Conservation (phyloP, 208 protist species). For the Crithidia sp. region DNA sequence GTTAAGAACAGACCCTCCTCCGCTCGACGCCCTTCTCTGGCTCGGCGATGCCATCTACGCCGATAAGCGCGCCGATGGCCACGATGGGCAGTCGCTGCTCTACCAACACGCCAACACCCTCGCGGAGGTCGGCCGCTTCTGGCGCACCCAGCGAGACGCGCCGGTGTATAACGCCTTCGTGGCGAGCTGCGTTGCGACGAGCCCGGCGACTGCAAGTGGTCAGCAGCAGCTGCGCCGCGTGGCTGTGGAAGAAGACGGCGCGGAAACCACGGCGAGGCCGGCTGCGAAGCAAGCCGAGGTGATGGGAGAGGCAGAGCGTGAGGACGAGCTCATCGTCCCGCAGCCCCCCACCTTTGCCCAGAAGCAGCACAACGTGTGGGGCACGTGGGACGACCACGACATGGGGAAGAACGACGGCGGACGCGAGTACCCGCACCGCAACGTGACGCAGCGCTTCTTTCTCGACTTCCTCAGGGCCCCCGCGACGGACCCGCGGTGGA, state of each 20-base stretch:
- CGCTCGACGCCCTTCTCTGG: conserved; percentile 78
- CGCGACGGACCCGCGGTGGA: conserved; percentile 40
- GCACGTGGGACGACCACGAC: conserved; percentile 92
- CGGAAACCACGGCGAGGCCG: neutral
- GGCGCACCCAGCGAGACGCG: conserved; percentile 53
- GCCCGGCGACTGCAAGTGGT: neutral
- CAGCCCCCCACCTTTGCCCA: neutral
- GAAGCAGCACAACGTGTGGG: conserved; percentile 43
- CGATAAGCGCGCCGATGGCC: conserved; percentile 51
- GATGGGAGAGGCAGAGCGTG: neutral
- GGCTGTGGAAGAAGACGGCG: neutral
- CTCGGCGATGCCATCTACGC: conserved; percentile 88
- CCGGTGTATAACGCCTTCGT: conserved; percentile 69
- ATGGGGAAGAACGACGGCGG: conserved; percentile 89
- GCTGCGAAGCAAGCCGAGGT: neutral
- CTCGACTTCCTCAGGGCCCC: conserved; percentile 81
- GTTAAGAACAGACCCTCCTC: conserved; percentile 2
- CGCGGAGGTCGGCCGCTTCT: conserved; percentile 58
- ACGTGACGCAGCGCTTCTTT: conserved; percentile 66
- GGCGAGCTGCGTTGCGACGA: conserved; percentile 43
- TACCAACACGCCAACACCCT: conserved; percentile 38
- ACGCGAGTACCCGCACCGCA: conserved; percentile 58
- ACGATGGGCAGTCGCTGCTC: conserved; percentile 29
- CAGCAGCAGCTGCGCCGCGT: neutral
- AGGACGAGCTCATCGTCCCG: neutral